A percentile compares a stretch with the other conserved stretches of the same genome.
Evolutionary conservation across 2,329 filamentous ascomycete species (phyloP).

Genomic region (Penicillium sp.): DNA sequence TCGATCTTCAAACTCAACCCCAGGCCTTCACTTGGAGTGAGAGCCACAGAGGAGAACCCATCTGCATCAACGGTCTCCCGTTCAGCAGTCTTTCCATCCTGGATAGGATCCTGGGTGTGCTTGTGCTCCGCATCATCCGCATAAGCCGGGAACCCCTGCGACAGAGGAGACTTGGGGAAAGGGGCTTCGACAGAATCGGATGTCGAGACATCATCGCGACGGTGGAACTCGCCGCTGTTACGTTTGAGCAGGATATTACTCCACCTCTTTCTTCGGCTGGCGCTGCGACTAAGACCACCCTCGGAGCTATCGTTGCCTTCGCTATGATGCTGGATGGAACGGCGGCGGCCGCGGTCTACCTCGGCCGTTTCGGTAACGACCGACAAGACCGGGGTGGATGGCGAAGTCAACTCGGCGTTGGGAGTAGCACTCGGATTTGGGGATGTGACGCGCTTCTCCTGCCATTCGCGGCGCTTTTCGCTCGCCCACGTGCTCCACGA

Average conservation of each 20-base stretch:
- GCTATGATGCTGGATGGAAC: conserved; percentile 27
- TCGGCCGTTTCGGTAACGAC: conserved; percentile 24
- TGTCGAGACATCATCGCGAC: conserved; percentile 18
- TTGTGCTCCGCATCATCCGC: conserved; percentile 9
- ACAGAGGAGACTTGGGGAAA: conserved; percentile 33
- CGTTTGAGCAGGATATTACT: conserved; percentile 35
- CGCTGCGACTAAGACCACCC: conserved; percentile 27
- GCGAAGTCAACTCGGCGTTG: conserved; percentile 7
- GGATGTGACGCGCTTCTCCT: conserved; percentile 34
- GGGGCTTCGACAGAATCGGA: conserved; percentile 17
- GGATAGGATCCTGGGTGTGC: neutral
- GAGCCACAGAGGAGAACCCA: conserved; percentile 17
- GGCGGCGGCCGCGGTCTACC: conserved; percentile 29
- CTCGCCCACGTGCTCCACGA: conserved; percentile 62
- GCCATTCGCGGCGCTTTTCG: conserved; percentile 47
- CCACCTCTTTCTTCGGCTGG: conserved; percentile 36
- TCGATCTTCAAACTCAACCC: conserved; percentile 7
- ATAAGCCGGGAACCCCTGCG: conserved; percentile 26
- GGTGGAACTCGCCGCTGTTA: conserved; percentile 31
- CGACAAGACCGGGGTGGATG: conserved; percentile 20
- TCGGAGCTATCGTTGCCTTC: conserved; percentile 22
- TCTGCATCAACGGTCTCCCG: conserved; percentile 11
- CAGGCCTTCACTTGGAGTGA: conserved; percentile 13
- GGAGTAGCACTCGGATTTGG: conserved; percentile 5
- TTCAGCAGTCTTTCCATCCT: neutral